Conservation (phyloP, 2,329 filamentous ascomycete genomes). For the Helotiales sp. region DNA sequence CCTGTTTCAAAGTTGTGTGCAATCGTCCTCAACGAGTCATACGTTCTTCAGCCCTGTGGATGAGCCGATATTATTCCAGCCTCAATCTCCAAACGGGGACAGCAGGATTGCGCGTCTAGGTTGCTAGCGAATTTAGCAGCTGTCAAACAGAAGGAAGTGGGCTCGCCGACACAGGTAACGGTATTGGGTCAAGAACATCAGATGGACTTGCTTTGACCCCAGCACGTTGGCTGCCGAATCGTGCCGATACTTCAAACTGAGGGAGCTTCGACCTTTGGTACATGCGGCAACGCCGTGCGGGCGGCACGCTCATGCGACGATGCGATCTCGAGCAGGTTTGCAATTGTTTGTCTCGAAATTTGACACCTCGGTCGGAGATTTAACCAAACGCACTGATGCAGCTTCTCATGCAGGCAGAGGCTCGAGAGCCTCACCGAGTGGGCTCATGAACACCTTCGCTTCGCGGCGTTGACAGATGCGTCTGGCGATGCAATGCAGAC, state of each 20-base stretch:
- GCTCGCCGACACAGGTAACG: background rate
- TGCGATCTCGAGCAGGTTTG: slow-evolving; percentile 1
- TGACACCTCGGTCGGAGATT: slow-evolving; percentile 4
- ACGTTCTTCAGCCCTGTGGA: background rate
- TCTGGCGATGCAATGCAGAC: background rate
- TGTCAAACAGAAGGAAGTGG: background rate
- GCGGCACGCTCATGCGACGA: background rate
- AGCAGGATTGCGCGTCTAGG: background rate
- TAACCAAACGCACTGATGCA: slow-evolving; percentile 6
- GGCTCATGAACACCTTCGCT: no score
- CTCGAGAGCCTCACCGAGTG: slow-evolving; percentile 7
- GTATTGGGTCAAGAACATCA: background rate
- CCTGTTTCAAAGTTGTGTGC: background rate
- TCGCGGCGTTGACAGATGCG: slow-evolving; percentile 2
- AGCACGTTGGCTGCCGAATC: no score
- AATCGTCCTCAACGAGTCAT: background rate
- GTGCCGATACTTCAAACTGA: background rate
- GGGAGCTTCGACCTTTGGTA: background rate
- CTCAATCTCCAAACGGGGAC: background rate
- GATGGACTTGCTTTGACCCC: background rate
- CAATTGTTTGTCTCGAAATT: background rate
- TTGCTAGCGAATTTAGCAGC: background rate
- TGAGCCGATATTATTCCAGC: background rate
- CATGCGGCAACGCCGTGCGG: background rate
- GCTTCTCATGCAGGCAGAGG: slow-evolving; percentile 3